Conservation (phyloP, 805 yeast genomes). For the Blastobotrys robertii region DNA sequence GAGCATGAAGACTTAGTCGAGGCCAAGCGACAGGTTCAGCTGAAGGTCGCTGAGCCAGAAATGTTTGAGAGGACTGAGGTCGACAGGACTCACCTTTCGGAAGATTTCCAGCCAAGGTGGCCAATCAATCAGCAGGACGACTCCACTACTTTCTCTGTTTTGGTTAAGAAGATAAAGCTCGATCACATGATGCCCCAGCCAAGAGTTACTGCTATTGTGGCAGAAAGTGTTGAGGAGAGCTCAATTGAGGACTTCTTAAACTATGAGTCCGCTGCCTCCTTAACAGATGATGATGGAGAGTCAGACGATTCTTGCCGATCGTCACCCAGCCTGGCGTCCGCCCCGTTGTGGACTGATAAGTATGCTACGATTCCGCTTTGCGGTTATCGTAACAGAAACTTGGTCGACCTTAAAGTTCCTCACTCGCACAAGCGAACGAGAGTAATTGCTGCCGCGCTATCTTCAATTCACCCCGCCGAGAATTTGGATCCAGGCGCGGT, state of each 20-base stretch:
- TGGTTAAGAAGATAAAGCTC: constrained; percentile 5
- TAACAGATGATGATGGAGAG: constrained; percentile 11
- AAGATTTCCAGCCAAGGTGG: constrained; percentile 9
- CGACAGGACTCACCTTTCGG: too few relatives aligned
- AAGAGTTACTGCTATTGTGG: constrained; percentile 1
- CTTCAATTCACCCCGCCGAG: constrained; percentile 1
- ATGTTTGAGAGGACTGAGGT: too few relatives aligned
- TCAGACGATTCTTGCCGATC: constrained; percentile 4
- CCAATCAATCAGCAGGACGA: constrained; percentile 19
- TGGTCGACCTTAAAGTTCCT: neutral
- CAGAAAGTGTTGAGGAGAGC: neutral
- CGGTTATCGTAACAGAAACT: constrained; percentile 15
- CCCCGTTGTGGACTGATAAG: constrained; percentile 11
- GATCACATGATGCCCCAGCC: neutral
- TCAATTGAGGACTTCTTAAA: constrained; percentile 17
- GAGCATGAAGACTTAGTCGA: neutral
- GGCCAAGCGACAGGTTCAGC: too few relatives aligned
- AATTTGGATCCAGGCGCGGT: constrained; percentile 3
- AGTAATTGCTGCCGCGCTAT: constrained; percentile 18
- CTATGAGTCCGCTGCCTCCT: constrained; percentile 15
- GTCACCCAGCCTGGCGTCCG: constrained; percentile 10
- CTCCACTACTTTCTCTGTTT: constrained; percentile 19
- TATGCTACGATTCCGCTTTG: constrained; percentile 15
- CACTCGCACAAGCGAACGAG: constrained; percentile 6
- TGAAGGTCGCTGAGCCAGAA: too few relatives aligned